phyloP scores from a whole-genome alignment of 2,329 filamentous ascomycete genomes.

The Cladophialophora carrionii region DNA sequence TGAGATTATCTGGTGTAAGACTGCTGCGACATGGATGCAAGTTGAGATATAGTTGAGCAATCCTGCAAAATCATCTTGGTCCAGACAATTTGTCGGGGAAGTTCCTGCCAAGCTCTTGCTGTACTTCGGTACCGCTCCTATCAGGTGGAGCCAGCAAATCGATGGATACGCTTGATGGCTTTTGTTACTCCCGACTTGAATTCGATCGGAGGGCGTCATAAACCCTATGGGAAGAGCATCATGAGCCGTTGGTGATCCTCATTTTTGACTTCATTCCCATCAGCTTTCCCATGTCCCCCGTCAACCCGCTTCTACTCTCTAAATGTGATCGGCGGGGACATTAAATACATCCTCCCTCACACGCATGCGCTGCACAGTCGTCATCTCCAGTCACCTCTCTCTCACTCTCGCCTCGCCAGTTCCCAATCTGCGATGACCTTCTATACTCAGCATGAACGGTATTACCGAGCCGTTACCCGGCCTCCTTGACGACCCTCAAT shows the following conservation, averaged over 20 bases:
- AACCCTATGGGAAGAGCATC: neutral
- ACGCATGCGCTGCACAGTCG: neutral
- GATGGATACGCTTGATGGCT: neutral
- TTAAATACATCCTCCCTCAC: neutral
- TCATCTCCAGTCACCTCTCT: neutral
- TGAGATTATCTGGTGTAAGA: neutral
- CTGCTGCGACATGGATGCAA: neutral
- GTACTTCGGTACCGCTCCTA: neutral
- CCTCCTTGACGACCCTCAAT: constrained; percentile 48
- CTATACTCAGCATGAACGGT: constrained; percentile 37
- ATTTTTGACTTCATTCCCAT: neutral
- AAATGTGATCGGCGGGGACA: neutral
- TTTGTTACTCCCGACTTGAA: neutral
- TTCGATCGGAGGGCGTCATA: neutral
- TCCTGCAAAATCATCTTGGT: neutral
- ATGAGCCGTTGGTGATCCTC: neutral
- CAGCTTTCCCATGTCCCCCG: neutral
- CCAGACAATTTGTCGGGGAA: neutral
- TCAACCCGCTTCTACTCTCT: neutral
- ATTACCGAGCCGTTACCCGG: constrained; percentile 39
- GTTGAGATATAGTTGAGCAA: neutral
- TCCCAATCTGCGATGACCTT: constrained; percentile 28
- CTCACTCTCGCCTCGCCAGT: constrained; percentile 1
- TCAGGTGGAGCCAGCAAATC: neutral
- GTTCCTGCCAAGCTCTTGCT: constrained; percentile 1